A percentile compares a stretch with the other conserved stretches of the same genome.
phyloP scores from a whole-genome alignment of 164 flowering plant species.

The Vitis rupestris region DNA sequence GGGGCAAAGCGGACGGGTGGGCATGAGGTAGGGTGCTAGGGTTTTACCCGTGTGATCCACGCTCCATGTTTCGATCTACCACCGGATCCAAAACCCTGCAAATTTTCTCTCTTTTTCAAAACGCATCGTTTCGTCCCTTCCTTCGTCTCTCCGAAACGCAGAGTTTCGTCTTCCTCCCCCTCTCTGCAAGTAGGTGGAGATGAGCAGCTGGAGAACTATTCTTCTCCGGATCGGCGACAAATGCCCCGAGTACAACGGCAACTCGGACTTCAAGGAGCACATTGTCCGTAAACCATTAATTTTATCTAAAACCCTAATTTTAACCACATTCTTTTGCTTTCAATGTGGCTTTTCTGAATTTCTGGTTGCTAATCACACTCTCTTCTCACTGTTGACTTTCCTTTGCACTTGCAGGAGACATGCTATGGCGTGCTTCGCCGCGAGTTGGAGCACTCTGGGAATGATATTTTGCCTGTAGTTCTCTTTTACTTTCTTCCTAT shows the following conservation, averaged over 20 bases:
- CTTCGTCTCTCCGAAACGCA: too few relatives aligned
- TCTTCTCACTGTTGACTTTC: background rate
- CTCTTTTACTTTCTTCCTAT: background rate
- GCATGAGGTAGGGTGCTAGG: too few relatives aligned
- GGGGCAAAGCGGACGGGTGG: too few relatives aligned
- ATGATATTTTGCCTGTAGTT: conserved; percentile 61
- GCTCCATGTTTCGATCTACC: too few relatives aligned
- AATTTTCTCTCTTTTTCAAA: too few relatives aligned
- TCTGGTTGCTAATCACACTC: conserved; percentile 1
- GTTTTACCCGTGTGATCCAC: too few relatives aligned
- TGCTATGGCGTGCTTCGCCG: conserved; percentile 69
- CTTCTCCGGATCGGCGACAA: conserved; percentile 91
- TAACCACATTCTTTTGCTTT: background rate
- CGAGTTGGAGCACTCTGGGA: conserved; percentile 63
- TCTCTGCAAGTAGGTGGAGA: conserved; percentile 4
- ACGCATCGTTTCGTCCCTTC: too few relatives aligned
- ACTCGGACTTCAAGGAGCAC: conserved; percentile 82
- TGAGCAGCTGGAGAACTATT: conserved; percentile 79
- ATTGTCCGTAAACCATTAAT: conserved; percentile 45
- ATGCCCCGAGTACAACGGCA: conserved; percentile 73
- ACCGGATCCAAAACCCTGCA: too few relatives aligned
- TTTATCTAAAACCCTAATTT: conserved; percentile 2
- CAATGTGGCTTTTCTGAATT: background rate
- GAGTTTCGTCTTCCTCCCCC: too few relatives aligned
- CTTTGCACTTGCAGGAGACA: conserved; percentile 57